Evolutionary conservation across 1,284 basidiomycete species (phyloP).

Genomic region (Pseudozyma hubeiensis): DNA sequence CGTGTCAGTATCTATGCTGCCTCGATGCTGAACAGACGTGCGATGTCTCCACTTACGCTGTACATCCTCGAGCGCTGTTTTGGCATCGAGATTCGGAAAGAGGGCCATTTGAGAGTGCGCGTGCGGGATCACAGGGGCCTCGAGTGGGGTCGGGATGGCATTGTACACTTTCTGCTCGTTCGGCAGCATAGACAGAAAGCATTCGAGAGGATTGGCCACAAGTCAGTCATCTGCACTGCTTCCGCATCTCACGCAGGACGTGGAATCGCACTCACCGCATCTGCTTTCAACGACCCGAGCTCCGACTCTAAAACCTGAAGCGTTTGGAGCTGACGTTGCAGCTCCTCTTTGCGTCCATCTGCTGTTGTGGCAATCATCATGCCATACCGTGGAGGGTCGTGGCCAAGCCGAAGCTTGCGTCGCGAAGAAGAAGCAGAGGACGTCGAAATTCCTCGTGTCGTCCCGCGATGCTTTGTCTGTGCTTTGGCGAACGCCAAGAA

Average conservation of each 20-base stretch:
- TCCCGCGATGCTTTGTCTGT: too few relatives aligned
- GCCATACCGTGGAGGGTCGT: too few relatives aligned
- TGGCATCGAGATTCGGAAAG: slow-evolving; percentile 34
- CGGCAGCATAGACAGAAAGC: neutral
- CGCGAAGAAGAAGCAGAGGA: too few relatives aligned
- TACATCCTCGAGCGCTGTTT: slow-evolving; percentile 30
- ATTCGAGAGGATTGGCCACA: too few relatives aligned
- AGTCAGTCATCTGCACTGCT: too few relatives aligned
- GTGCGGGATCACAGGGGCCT: slow-evolving; percentile 31
- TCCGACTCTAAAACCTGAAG: slow-evolving; percentile 36
- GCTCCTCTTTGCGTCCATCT: slow-evolving; percentile 6
- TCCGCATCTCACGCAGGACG: too few relatives aligned
- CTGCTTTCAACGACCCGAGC: slow-evolving; percentile 27
- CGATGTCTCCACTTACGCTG: slow-evolving; percentile 20
- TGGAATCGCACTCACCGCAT: slow-evolving; percentile 21
- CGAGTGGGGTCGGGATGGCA: slow-evolving; percentile 22
- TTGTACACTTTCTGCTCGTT: slow-evolving; percentile 37
- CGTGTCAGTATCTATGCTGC: neutral
- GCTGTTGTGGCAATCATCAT: slow-evolving; percentile 3
- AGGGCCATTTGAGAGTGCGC: slow-evolving; percentile 29
- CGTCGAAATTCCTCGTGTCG: too few relatives aligned
- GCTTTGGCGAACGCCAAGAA: too few relatives aligned
- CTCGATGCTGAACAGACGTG: neutral
- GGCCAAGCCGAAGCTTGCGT: too few relatives aligned
- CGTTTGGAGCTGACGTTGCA: slow-evolving; percentile 35